phyloP scores from a whole-genome alignment of 495 filamentous ascomycete genomes.

The Aspergillus sclerotioniger region DNA sequence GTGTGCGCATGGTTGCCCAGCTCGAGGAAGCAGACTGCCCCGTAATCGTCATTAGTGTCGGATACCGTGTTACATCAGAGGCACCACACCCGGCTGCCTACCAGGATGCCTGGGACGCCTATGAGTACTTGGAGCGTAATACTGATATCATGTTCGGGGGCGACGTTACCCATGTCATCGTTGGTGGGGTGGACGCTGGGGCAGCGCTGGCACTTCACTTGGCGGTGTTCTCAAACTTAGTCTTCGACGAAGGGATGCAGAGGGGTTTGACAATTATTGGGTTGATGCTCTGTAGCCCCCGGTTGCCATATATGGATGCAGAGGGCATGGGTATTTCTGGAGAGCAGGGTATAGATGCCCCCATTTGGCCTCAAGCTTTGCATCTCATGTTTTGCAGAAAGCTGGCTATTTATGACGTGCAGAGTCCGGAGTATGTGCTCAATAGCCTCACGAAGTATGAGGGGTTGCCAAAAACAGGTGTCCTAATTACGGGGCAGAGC shows the following conservation, averaged over 20 bases:
- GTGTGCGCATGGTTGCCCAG: slow-evolving; percentile 37
- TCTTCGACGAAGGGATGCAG: slow-evolving; percentile 20
- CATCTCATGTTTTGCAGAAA: slow-evolving; percentile 34
- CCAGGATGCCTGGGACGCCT: slow-evolving; percentile 48
- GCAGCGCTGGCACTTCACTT: slow-evolving; percentile 44
- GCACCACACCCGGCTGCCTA: slow-evolving; percentile 40
- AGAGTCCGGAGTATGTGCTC: background rate
- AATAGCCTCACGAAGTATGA: background rate
- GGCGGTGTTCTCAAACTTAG: slow-evolving; percentile 26
- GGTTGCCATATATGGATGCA: slow-evolving; percentile 33
- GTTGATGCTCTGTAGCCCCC: slow-evolving; percentile 31
- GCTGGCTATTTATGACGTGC: slow-evolving; percentile 18
- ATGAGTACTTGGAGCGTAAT: slow-evolving; percentile 41
- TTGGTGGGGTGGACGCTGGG: slow-evolving; percentile 50
- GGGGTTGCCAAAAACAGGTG: slow-evolving; percentile 37
- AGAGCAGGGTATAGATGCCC: slow-evolving; percentile 40
- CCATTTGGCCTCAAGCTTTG: slow-evolving; percentile 31
- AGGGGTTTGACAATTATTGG: slow-evolving; percentile 44
- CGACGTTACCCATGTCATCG: slow-evolving; percentile 29
- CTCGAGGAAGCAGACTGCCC: slow-evolving; percentile 20
- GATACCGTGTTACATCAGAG: slow-evolving; percentile 50
- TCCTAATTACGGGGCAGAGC: slow-evolving; percentile 48
- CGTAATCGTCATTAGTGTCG: slow-evolving; percentile 42
- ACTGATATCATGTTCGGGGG: slow-evolving; percentile 31
- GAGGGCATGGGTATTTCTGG: slow-evolving; percentile 36